Percentiles rank a stretch among this genome's conserved stretches.
phyloP scores from a whole-genome alignment of 1,284 basidiomycete genomes.

The Fomes fomentarius region DNA sequence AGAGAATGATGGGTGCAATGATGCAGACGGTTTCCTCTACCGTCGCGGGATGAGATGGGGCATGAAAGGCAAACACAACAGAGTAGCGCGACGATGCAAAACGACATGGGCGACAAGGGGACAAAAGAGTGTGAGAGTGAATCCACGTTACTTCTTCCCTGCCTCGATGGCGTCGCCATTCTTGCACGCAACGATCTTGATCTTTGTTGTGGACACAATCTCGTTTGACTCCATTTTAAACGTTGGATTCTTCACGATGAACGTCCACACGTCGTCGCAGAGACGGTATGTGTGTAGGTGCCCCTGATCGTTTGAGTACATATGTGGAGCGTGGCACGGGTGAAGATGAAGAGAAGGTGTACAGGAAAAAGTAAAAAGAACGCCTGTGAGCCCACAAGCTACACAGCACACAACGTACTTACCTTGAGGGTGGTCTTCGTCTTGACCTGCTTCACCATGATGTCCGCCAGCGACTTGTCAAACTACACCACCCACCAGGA shows the following conservation, averaged over 20 bases:
- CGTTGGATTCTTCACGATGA: conserved; percentile 88
- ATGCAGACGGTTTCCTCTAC: background rate
- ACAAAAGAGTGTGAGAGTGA: background rate
- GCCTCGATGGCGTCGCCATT: conserved; percentile 84
- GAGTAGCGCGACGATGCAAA: too few species aligned
- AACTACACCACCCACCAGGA: conserved; percentile 57
- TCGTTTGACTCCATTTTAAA: conserved; percentile 96
- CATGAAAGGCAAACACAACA: background rate
- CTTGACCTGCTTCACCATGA: conserved; percentile 89
- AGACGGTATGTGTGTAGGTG: conserved; percentile 92
- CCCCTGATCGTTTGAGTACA: conserved; percentile 53
- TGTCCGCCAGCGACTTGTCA: conserved; percentile 92
- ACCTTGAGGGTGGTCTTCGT: conserved; percentile 92
- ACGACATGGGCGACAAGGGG: too few species aligned
- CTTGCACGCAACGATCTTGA: conserved; percentile 97
- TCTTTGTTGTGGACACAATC: conserved; percentile 73
- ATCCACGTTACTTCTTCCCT: conserved; percentile 57
- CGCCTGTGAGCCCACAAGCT: conserved; percentile 12
- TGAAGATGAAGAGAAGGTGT: background rate
- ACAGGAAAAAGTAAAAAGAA: background rate
- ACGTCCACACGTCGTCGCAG: conserved; percentile 98
- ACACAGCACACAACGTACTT: conserved; percentile 23
- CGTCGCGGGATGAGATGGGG: background rate
- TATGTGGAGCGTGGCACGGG: background rate
- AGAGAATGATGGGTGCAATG: background rate